Evolutionary conservation across 176 grass and related monocot species (phyloP).

Genomic region (Raddia guianensis): DNA sequence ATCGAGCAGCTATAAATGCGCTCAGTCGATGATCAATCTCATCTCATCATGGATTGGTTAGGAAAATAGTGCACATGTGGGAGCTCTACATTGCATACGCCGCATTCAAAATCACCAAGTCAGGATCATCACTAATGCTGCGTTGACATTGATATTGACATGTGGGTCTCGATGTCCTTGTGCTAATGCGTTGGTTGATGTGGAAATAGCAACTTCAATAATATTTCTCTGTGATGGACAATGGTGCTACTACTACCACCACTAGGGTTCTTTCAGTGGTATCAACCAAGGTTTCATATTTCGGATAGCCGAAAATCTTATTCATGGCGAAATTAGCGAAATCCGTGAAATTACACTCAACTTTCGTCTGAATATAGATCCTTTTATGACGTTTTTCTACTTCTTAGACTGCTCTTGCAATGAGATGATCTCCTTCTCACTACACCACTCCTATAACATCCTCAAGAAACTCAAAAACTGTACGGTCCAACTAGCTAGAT

Average conservation of each 20-base stretch:
- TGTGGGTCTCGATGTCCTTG: constrained; percentile 24
- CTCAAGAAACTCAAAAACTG: no score
- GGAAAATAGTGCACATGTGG: constrained; percentile 14
- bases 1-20: not conserved
- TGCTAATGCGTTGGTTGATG: constrained; percentile 33
- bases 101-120: constrained; percentile 16
- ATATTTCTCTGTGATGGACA: constrained; percentile 15
- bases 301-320: no score
- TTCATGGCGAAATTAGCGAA: no score
- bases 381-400: no score
- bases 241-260: not conserved
- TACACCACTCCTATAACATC: no score
- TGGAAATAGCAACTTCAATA: constrained; percentile 39
- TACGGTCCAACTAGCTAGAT: no score
- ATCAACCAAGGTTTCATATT: not conserved
- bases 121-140: constrained; percentile 40
- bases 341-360: no score
- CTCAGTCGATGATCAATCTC: not conserved
- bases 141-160: constrained; percentile 40
- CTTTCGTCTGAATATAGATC: no score
- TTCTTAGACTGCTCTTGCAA: no score
- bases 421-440: no score
- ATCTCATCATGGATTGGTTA: not conserved
- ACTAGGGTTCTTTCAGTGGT: not conserved
- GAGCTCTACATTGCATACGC: not conserved